Base-by-base conservation (phyloP, 139 green algal genomes). In the Chlorella sp. region DNA sequence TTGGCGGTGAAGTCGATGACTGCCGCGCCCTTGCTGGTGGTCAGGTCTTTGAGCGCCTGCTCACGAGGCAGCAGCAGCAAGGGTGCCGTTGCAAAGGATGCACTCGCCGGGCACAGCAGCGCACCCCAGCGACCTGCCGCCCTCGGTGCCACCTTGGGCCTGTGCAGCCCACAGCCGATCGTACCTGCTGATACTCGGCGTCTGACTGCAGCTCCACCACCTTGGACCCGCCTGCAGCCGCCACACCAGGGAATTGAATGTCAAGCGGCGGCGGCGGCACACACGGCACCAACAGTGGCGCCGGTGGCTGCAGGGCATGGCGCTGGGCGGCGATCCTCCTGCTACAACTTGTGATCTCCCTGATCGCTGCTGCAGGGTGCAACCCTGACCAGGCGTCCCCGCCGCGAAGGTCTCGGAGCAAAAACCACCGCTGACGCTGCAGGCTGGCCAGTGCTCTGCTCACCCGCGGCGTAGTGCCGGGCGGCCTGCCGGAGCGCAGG, bases 141-240 rank as follows among this genome's bases (percentile, higher is more conserved):
- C 44, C 44, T 51, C 7, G 9, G 9, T 9, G 44, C 44, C 51
- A 60, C 51, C 51, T 21, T 21, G 11, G 11, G 3, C 51, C 3
- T 21, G 13, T 21, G 51, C 13, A 60, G 51, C 51, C 11, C 44
- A 7, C 51, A 60, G 7, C 9, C 44, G 6, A 9, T 9, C 44
- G 44, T 9, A 60, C 51, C 51, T 63, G 32, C 32, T 85, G 44
- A 25, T 86, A 86, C 55, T 86, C 81, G 12, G 51, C 55, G n/a
- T 86, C 69, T 4, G 69, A 51, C 55, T 80, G 70, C 57, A 86
- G 81, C 70, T 86, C 81, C 16, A 86, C 26, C 36, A 86, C 81
- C 56, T 80, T 86, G 81, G n/a, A 28, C 15, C 72, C 28, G 20
- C 51, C 51, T 60, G 51, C 44, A 55, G 44, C 44, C 44, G 9